Evolutionary conservation across 805 yeast genomes (phyloP).

Genomic region (Diddensiella transvaalensis): DNA sequence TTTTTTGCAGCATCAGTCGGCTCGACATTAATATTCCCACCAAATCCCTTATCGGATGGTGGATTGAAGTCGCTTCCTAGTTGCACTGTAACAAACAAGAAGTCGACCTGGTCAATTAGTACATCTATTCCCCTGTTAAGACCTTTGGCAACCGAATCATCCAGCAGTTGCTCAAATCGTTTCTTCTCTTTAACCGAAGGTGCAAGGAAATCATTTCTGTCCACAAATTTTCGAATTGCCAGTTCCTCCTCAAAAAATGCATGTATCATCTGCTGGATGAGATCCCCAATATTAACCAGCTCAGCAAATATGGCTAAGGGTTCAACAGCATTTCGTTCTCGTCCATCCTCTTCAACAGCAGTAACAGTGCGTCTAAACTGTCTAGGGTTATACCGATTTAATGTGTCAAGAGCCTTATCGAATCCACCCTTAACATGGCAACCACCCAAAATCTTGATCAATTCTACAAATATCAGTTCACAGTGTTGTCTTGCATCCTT

Average conservation of each 20-base stretch:
- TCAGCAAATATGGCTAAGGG: slow-evolving; percentile 87
- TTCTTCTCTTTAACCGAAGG: slow-evolving; percentile 77
- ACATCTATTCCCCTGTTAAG: slow-evolving; percentile 89
- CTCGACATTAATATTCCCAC: slow-evolving; percentile 32
- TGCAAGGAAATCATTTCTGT: slow-evolving; percentile 74
- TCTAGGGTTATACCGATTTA: slow-evolving; percentile 68
- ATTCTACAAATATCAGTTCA: slow-evolving; percentile 64
- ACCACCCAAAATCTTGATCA: slow-evolving; percentile 59
- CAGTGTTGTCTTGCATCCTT: slow-evolving; percentile 43
- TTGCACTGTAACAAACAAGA: slow-evolving; percentile 52
- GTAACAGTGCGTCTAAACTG: slow-evolving; percentile 31
- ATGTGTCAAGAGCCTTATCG: slow-evolving; percentile 66
- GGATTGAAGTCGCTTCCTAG: slow-evolving; percentile 64
- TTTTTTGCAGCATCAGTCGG: slow-evolving; percentile 65
- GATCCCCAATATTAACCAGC: slow-evolving; percentile 86
- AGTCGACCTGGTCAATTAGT: slow-evolving; percentile 74
- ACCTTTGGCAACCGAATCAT: slow-evolving; percentile 89
- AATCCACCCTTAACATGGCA: slow-evolving; percentile 85
- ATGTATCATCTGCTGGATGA: slow-evolving; percentile 87
- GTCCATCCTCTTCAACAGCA: slow-evolving; percentile 16
- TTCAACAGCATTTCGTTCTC: slow-evolving; percentile 46
- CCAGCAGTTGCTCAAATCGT: slow-evolving; percentile 74
- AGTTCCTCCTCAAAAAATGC: slow-evolving; percentile 88
- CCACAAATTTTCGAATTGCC: slow-evolving; percentile 50
- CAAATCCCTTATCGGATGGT: slow-evolving; percentile 16